Evolutionary conservation across 1,284 basidiomycete genomes (phyloP).

Genomic region (Boletus sp.): DNA sequence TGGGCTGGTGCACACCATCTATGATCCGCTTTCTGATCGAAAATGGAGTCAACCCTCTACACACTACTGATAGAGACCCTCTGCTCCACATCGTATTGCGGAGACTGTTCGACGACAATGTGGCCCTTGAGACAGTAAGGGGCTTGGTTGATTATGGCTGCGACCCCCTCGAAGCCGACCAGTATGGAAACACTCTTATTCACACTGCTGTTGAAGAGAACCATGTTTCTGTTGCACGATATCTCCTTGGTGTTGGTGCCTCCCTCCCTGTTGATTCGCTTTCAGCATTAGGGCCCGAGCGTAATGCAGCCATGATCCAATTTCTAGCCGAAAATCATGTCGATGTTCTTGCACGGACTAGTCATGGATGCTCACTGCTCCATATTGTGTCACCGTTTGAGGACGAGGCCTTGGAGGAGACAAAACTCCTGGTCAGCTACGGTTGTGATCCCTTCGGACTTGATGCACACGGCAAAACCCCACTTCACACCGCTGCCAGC

Average conservation of each 20-base stretch:
- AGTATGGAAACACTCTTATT: not conserved
- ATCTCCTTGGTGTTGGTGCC: not conserved
- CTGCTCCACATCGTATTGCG: not conserved
- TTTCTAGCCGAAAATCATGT: not conserved
- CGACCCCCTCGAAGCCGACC: not conserved
- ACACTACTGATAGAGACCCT: not conserved
- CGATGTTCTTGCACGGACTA: not conserved
- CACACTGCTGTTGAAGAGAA: not conserved
- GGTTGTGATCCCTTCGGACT: not conserved
- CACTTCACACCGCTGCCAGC: not conserved
- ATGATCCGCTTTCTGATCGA: too few relatives aligned
- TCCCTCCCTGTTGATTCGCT: not conserved
- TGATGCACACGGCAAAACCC: not conserved
- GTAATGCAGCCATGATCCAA: not conserved
- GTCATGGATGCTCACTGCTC: not conserved
- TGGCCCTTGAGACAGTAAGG: not conserved
- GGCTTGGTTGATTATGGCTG: not conserved
- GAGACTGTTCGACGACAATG: not conserved
- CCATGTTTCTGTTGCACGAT: not conserved
- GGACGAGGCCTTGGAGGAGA: not conserved
- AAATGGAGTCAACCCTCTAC: not conserved
- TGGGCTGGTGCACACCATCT: too few relatives aligned
- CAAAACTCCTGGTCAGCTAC: not conserved
- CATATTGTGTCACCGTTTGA: not conserved
- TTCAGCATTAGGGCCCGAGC: too few relatives aligned